Conservation (phyloP, 768 basidiomycete genomes). For the Flagelloscypha sp. region DNA sequence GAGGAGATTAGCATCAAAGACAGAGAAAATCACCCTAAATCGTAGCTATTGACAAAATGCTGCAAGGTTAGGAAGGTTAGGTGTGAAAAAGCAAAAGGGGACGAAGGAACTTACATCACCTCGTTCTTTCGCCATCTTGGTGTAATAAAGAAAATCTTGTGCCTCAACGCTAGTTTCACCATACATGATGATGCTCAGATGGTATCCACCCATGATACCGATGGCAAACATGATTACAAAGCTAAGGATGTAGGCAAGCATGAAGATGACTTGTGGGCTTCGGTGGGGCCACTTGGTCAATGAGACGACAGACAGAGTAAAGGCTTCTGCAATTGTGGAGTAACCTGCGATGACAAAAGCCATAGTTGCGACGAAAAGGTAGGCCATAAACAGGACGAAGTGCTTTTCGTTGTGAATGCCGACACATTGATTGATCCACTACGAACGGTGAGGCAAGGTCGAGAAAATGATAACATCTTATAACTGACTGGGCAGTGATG, state of each 20-base stretch:
- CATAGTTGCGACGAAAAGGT: slow-evolving; percentile 67
- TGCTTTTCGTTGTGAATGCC: slow-evolving; percentile 93
- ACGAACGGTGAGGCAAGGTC: not conserved
- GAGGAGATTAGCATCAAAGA: slow-evolving; percentile 1
- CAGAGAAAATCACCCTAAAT: slow-evolving; percentile 57
- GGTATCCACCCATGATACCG: slow-evolving; percentile 62
- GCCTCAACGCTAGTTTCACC: slow-evolving; percentile 89
- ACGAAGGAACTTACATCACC: slow-evolving; percentile 51
- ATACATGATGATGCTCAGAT: slow-evolving; percentile 57
- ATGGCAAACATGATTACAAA: slow-evolving; percentile 71
- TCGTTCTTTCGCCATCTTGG: slow-evolving; percentile 54
- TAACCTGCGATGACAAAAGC: slow-evolving; percentile 61
- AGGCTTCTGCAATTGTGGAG: slow-evolving; percentile 27
- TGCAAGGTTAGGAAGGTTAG: slow-evolving; percentile 17
- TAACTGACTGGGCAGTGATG: slow-evolving; percentile 82
- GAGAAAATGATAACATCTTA: slow-evolving; percentile 1
- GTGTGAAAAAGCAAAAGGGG: not conserved
- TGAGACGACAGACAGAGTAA: not conserved
- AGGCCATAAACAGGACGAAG: slow-evolving; percentile 91
- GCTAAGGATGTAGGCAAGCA: slow-evolving; percentile 69
- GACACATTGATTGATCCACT: slow-evolving; percentile 97
- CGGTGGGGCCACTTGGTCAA: slow-evolving; percentile 41
- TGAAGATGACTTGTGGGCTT: slow-evolving; percentile 62
- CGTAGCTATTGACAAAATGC: slow-evolving; percentile 87
- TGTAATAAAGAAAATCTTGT: slow-evolving; percentile 80